A percentile compares a stretch with the other conserved stretches of the same genome.
Conservation (phyloP, 2,329 filamentous ascomycete species). For the Scedosporium dehoogii region DNA sequence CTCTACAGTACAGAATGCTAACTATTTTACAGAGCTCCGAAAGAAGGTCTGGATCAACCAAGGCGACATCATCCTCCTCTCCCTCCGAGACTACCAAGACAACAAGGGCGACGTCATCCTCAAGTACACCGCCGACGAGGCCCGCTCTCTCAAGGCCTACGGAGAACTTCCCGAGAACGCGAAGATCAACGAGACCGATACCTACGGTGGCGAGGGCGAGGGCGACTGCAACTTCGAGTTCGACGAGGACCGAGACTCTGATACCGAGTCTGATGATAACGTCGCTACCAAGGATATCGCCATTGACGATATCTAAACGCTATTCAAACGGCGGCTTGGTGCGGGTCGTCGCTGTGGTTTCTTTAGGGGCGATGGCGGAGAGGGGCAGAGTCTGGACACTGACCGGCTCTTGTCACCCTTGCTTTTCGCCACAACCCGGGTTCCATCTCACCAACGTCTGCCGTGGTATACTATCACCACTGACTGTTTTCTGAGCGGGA, state of each 20-base stretch:
- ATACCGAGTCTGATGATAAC: constrained; percentile 40
- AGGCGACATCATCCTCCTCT: constrained; percentile 75
- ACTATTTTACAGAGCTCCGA: constrained; percentile 72
- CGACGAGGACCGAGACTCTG: constrained; percentile 75
- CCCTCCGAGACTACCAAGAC: constrained; percentile 85
- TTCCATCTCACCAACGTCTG: neutral
- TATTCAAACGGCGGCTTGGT: neutral
- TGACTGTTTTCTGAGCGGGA: too few relatives aligned
- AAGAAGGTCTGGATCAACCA: constrained; percentile 99
- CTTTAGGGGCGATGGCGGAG: neutral
- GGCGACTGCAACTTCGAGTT: constrained; percentile 98
- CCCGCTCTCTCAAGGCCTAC: constrained; percentile 89
- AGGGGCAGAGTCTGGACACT: neutral
- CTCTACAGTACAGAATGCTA: constrained; percentile 37
- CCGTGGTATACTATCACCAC: too few relatives aligned
- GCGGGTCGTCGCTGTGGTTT: neutral
- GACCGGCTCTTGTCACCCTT: neutral
- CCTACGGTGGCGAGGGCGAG: constrained; percentile 81
- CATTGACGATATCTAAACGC: constrained; percentile 81
- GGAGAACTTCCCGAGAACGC: constrained; percentile 94
- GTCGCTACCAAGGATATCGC: constrained; percentile 61
- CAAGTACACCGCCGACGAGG: constrained; percentile 95
- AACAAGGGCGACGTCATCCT: constrained; percentile 95
- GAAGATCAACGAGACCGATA: constrained; percentile 99
- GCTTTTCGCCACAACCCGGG: neutral